Percentiles rank a stretch among this genome's conserved stretches.
Conservation (phyloP, 73 alveolate species). For the Paramecium sexaurelia region DNA sequence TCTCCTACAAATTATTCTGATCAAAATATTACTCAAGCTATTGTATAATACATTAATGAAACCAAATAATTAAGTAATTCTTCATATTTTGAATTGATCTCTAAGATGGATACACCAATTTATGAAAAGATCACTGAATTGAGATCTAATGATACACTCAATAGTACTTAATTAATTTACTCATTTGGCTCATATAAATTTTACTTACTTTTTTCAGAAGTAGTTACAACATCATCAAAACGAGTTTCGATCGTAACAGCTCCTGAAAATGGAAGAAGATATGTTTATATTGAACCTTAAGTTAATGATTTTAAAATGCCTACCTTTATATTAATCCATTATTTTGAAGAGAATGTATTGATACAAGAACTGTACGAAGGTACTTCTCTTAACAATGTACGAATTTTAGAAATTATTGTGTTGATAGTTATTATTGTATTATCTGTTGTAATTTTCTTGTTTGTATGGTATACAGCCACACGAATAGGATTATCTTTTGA, state of each 20-base stretch:
- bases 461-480: constrained; percentile 57
- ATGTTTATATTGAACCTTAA: constrained; percentile 55
- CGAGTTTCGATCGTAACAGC: constrained; percentile 46
- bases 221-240: neutral
- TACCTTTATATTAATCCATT: constrained; percentile 24
- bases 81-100: neutral
- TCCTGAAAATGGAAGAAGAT: constrained; percentile 60
- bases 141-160: neutral
- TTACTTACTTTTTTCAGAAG: constrained; percentile 27
- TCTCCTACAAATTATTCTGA: constrained; percentile 10
- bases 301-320: constrained; percentile 51
- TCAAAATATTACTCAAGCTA: neutral
- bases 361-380: constrained; percentile 25
- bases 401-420: constrained; percentile 42
- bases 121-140: neutral
- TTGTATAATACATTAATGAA: constrained; percentile 13
- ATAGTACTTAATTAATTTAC: neutral
- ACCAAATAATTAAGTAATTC: neutral
- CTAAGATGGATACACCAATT: neutral
- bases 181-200: constrained; percentile 16
- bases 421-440: constrained; percentile 30
- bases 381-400: constrained; percentile 4
- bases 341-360: constrained; percentile 46
- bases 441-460: constrained; percentile 24
- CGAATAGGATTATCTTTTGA: constrained; percentile 47